phyloP scores from a whole-genome alignment of 2,329 filamentous ascomycete species.

The Botrytis medusae region DNA sequence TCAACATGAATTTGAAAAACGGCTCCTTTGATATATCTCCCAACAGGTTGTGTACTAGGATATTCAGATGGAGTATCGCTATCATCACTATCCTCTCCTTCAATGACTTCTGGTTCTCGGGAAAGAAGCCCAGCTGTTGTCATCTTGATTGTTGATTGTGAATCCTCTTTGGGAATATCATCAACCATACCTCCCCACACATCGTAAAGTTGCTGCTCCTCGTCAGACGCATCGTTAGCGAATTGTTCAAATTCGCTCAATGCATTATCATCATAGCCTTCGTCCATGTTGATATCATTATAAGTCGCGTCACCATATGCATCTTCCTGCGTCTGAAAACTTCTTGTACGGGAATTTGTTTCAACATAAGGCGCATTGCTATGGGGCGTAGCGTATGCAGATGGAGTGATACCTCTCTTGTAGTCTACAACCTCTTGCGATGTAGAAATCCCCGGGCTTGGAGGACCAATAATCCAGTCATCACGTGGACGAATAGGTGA shows the following conservation, averaged over 20 bases:
- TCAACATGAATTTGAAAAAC: constrained; percentile 21
- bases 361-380: constrained; percentile 56
- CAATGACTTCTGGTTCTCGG: constrained; percentile 2
- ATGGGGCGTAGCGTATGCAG: constrained; percentile 74
- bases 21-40: not conserved
- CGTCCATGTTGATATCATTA: constrained; percentile 34
- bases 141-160: constrained; percentile 6
- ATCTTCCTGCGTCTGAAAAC: constrained; percentile 24
- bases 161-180: constrained; percentile 2
- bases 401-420: constrained; percentile 53
- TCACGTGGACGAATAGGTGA: constrained; percentile 56
- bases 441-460: constrained; percentile 34
- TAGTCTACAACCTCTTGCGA: constrained; percentile 32
- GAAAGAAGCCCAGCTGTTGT: not conserved
- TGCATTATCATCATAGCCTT: constrained; percentile 32
- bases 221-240: not conserved
- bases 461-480: constrained; percentile 49
- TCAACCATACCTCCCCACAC: constrained; percentile 25
- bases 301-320: constrained; percentile 32
- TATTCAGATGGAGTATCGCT: constrained; percentile 24
- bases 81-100: constrained; percentile 21
- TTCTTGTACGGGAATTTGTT: constrained; percentile 16
- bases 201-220: constrained; percentile 17
- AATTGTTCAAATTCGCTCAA: constrained; percentile 29
- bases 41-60: constrained; percentile 19